phyloP scores from a whole-genome alignment of 345 rosid genomes.

The Rhizophora apiculata region DNA sequence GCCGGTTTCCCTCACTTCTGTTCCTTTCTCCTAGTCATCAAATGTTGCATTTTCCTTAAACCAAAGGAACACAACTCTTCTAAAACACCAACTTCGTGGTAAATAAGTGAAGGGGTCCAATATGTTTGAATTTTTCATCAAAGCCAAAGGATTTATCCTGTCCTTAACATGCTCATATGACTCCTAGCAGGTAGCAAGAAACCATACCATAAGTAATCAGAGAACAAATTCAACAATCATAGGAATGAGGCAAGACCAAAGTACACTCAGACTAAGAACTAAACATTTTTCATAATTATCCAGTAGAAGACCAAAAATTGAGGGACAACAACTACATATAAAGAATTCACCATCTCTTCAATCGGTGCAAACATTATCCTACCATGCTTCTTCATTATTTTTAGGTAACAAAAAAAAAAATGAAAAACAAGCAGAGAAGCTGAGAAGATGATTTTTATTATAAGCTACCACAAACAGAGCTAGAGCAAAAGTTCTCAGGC shows the following conservation, averaged over 20 bases:
- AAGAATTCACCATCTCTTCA: not conserved
- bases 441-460: not conserved
- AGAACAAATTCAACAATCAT: not conserved
- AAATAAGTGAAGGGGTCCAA: not conserved
- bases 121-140: no score
- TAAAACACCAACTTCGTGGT: not conserved
- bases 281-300: not conserved
- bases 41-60: not conserved
- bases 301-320: not conserved
- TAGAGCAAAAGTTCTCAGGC: not conserved
- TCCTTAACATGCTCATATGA: not conserved
- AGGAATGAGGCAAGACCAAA: not conserved
- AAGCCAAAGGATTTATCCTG: not conserved
- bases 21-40: not conserved
- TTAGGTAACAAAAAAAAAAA: no score
- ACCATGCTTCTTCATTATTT: not conserved
- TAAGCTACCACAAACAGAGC: not conserved
- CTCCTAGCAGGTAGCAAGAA: not conserved
- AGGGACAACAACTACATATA: not conserved
- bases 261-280: not conserved
- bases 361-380: not conserved
- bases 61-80: not conserved
- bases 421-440: not conserved
- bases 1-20: not conserved
- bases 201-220: no score